A percentile compares a stretch with the other conserved stretches of the same genome.
Conservation (phyloP, 2,329 filamentous ascomycete genomes). For the Stachybotrys chlorohalonatus region DNA sequence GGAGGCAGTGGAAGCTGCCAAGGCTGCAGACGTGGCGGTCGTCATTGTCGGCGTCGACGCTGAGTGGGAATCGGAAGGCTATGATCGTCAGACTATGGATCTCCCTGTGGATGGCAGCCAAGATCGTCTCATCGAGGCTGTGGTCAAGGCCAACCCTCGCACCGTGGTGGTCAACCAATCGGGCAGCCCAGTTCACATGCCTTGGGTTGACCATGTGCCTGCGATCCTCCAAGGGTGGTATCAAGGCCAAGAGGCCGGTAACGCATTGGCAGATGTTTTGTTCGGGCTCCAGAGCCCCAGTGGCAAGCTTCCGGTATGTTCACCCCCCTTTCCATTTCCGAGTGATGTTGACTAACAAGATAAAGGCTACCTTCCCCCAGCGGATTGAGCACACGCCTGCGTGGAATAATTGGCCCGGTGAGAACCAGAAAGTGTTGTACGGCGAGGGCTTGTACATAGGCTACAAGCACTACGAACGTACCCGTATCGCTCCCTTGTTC, state of each 20-base stretch:
- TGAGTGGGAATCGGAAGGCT: constrained; percentile 70
- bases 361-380: constrained; percentile 54
- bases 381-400: constrained; percentile 58
- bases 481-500: constrained; percentile 52
- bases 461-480: constrained; percentile 62
- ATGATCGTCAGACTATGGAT: constrained; percentile 64
- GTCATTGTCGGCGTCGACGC: constrained; percentile 61
- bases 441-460: constrained; percentile 67
- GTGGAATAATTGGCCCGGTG: constrained; percentile 64
- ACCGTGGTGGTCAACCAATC: constrained; percentile 56
- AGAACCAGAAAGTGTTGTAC: constrained; percentile 59
- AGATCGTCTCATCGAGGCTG: constrained; percentile 53
- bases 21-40: constrained; percentile 55
- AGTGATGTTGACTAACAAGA: not conserved
- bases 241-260: constrained; percentile 60
- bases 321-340: not conserved
- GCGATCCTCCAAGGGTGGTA: constrained; percentile 50
- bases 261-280: constrained; percentile 56
- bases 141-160: constrained; percentile 52
- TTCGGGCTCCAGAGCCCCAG: constrained; percentile 60
- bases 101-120: constrained; percentile 47
- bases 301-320: constrained; percentile 54
- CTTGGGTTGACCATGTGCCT: constrained; percentile 56
- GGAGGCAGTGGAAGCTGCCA: constrained; percentile 54
- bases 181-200: constrained; percentile 41